Conservation (phyloP, 208 protist genomes). For the Wallacemonas sp. region DNA sequence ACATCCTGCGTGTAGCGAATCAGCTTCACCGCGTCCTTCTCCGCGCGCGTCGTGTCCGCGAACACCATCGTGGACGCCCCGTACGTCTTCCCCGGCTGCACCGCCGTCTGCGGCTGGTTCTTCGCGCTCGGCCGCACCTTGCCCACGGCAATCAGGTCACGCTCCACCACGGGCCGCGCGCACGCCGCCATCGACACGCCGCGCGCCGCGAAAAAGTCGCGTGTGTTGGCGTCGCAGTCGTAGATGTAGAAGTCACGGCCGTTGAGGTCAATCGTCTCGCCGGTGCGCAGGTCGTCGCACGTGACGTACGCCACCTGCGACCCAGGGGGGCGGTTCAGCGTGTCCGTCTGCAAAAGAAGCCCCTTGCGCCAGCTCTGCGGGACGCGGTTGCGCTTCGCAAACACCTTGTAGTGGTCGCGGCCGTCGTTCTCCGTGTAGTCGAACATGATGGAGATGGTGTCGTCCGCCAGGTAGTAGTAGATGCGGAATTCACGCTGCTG, state of each 20-base stretch:
- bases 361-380: slow-evolving; percentile 57
- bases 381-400: slow-evolving; percentile 87
- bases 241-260: slow-evolving; percentile 88
- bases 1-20: slow-evolving; percentile 86
- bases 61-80: slow-evolving; percentile 81
- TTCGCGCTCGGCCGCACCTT: slow-evolving; percentile 27
- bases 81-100: slow-evolving; percentile 19
- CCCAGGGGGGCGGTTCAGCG: slow-evolving; percentile 60
- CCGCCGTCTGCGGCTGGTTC: slow-evolving; percentile 10
- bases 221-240: slow-evolving; percentile 94
- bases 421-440: slow-evolving; percentile 91
- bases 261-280: slow-evolving; percentile 79
- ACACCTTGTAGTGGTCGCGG: slow-evolving; percentile 92
- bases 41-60: slow-evolving; percentile 36
- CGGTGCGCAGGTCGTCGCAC: slow-evolving; percentile 84
- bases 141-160: slow-evolving; percentile 34
- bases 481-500: slow-evolving; percentile 92
- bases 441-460: slow-evolving; percentile 94
- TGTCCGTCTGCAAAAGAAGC: slow-evolving; percentile 58
- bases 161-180: slow-evolving; percentile 43
- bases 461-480: slow-evolving; percentile 96
- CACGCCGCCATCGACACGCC: slow-evolving; percentile 40
- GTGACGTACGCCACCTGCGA: slow-evolving; percentile 49
- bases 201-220: slow-evolving; percentile 72
- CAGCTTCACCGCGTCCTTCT: slow-evolving; percentile 85